Conservation (phyloP, 2,329 filamentous ascomycete genomes). For the Neodidymelliopsis sp. region DNA sequence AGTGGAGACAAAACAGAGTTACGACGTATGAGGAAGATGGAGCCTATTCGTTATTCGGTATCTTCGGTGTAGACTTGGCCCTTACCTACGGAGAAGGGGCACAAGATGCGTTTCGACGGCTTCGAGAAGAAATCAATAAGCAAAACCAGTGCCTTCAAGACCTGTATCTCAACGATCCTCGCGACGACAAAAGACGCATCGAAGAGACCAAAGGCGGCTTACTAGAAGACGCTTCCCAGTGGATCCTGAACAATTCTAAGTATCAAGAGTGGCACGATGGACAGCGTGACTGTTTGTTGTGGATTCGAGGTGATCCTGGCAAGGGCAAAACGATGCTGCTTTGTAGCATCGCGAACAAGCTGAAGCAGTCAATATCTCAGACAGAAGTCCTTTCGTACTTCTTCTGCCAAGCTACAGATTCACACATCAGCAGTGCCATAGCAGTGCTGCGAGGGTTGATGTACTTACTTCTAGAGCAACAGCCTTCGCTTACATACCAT, state of each 20-base stretch:
- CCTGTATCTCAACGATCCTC: constrained; percentile 13
- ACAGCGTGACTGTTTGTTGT: neutral
- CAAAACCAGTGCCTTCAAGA: neutral
- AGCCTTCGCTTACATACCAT: constrained; percentile 46
- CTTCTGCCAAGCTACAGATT: constrained; percentile 35
- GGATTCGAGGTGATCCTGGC: constrained; percentile 8
- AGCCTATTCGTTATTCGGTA: neutral
- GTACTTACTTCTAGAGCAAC: constrained; percentile 48
- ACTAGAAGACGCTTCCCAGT: constrained; percentile 10
- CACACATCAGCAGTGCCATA: constrained; percentile 53
- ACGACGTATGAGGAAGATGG: neutral
- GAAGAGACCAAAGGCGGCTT: constrained; percentile 5
- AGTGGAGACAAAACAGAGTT: too few relatives aligned
- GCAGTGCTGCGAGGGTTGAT: constrained; percentile 55
- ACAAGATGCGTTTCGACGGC: neutral
- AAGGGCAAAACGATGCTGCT: constrained; percentile 21
- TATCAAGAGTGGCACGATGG: constrained; percentile 10
- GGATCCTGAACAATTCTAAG: constrained; percentile 10
- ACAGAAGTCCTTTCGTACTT: constrained; percentile 41
- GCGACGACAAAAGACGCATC: constrained; percentile 9
- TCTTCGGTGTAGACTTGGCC: neutral
- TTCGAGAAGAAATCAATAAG: neutral
- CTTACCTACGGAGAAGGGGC: neutral
- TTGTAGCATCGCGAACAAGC: constrained; percentile 30
- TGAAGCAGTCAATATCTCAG: constrained; percentile 27